Conservation (phyloP, 73 alveolate genomes). For the Urostyla sp. region DNA sequence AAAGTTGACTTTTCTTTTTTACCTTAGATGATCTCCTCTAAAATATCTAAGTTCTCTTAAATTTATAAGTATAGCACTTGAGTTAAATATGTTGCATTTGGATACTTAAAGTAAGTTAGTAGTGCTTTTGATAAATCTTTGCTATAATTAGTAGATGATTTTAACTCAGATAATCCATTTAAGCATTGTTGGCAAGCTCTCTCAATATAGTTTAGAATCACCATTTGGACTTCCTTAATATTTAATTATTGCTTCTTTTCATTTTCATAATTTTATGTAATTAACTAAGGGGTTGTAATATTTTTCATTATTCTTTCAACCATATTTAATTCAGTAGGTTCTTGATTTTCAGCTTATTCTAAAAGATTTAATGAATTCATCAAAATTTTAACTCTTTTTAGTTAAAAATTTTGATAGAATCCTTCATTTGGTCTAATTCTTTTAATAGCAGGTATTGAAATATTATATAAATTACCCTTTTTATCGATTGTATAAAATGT, state of each 20-base stretch:
- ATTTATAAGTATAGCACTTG: conserved; percentile 20
- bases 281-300: conserved; percentile 50
- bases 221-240: conserved; percentile 5
- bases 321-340: neutral
- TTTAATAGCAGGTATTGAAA: no score
- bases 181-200: conserved; percentile 16
- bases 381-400: no score
- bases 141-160: neutral
- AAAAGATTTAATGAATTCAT: no score
- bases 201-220: conserved; percentile 1
- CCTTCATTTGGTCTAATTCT: no score
- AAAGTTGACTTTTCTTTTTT: conserved; percentile 17
- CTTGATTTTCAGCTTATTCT: neutral
- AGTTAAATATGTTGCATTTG: conserved; percentile 42
- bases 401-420: no score
- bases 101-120: conserved; percentile 46
- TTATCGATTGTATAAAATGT: neutral
- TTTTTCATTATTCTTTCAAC: conserved; percentile 57
- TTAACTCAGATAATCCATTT: neutral
- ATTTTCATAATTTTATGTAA: neutral
- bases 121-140: neutral
- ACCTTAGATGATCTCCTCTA: neutral
- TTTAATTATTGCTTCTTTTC: conserved; percentile 6
- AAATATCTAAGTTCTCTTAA: conserved; percentile 18
- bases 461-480: no score